Base-by-base conservation (phyloP, 495 filamentous ascomycete species). In the Xylaria cubensis region DNA sequence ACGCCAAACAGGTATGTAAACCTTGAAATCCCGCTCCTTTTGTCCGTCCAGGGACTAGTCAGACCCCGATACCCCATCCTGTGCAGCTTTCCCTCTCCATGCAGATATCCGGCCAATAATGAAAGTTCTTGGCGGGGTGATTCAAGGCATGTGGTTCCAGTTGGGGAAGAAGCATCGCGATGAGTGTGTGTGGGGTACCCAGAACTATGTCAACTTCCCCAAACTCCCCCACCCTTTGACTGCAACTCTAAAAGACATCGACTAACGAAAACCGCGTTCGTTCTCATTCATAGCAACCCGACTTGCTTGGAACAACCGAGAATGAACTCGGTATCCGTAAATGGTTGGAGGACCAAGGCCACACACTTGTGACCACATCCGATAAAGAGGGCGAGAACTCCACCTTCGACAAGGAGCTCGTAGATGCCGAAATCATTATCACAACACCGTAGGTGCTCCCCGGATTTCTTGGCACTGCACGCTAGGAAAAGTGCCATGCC, bases 381-480 rank as follows among this genome's bases (percentile, higher is more conserved):
- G 94, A 97, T 86, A 99, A 99, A 88, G 96, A 97, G 74, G 93
- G 95, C 71, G 91, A 93, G 84, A 89, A 93, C 89, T 98, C 95
- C 64, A 92, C 85, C 72, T 98, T 99, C 80, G 96, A 99, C 84
- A 87, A 93, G 85, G 93, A 99, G 84, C 88, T 99, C 32, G 94
- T 95, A 61, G 96, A 99, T 80, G 94, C 96, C 70, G 96, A 99
- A 82, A 89, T 99, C 81, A 98, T 99, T 88, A 98, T 99, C 85
- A 99, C 96, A 75, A 99, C 96, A 64, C 96, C 95, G 94, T 97
- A 86, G 77, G 93, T 87, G n/a, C 15, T 24, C 69, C 69, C 69
- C 69, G 41, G 48, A 59, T 66, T 63, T 59, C 69, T 59, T 67
- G 46, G 46, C 62, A 17, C 64, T 53, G 65, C 59, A 46, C 50